Evolutionary conservation across 169 alveolate species (phyloP), one percentile per base, ranked within the genome.

Genomic region (Plasmodium cynomolgi): DNA sequence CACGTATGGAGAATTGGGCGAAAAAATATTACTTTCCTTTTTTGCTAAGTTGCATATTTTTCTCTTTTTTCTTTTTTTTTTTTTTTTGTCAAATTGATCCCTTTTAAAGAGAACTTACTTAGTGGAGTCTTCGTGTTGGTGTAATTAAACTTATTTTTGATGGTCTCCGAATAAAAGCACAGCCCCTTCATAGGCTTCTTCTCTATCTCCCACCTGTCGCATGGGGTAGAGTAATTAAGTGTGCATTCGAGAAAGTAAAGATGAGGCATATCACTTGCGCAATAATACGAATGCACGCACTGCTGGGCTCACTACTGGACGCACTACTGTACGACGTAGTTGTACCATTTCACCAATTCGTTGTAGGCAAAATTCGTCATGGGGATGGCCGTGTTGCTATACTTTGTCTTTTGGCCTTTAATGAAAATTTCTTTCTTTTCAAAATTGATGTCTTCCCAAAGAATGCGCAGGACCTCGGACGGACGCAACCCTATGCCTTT

Each of bases 401-500:
- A 93, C 39, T 85, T 92, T 5, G 97, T 96, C 84, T 96, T 96
- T 20, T 95, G 90, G 41, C 97, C 97, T 84, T 96, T 88, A 68
- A 96, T 83, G 26, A 84, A 79, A 47, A 93, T 84, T 75, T 90
- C 95, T 44, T 75, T 85, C n/a, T 58, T 84, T 41, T 84, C 93
- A 92, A 95, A 91, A 79, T 96, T 92, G 20, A 96, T 73, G 82
- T 96, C 97, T 73, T 93, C 96, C 97, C 97, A 96, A 9, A 79
- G 79, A 83, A 96, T 68, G 8, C 95, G 84, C 77, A 96, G 56
- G 29, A 96, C 85, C 84, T 96, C 97, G 37, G 95, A 84, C 17
- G 97, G 97, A 17, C 97, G 93, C 33, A 96, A 92, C 23, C 97
- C 97, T 23, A 95, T 85, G n/a, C 97, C 97, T 85, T 50, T 33